Evolutionary conservation across 768 basidiomycete genomes (phyloP).

Genomic region (Russula olivacea): DNA sequence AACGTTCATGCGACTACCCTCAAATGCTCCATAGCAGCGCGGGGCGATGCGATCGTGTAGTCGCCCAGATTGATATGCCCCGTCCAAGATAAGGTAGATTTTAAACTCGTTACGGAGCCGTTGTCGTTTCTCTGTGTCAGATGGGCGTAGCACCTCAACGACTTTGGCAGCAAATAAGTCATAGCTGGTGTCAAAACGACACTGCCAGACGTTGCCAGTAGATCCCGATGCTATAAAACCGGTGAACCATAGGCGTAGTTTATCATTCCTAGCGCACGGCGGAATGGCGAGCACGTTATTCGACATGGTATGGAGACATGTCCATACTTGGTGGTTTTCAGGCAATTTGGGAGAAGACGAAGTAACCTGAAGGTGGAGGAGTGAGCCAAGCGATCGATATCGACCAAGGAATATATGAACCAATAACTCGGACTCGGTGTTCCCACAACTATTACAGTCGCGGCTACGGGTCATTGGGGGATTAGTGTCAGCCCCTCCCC

Average conservation of each 20-base stretch:
- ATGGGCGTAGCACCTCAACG: not conserved
- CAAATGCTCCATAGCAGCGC: not conserved
- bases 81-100: not conserved
- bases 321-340: not conserved
- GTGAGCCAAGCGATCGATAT: not conserved
- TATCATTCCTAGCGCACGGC: too few species aligned
- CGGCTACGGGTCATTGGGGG: slow-evolving; percentile 6
- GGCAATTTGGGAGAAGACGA: not conserved
- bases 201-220: slow-evolving; percentile 2
- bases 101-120: not conserved
- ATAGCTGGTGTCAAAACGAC: not conserved
- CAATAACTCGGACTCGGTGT: not conserved
- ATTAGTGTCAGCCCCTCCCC: not conserved
- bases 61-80: not conserved
- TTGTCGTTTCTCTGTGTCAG: not conserved
- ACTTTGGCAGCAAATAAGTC: not conserved
- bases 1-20: not conserved
- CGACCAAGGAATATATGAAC: not conserved
- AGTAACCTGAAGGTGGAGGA: not conserved
- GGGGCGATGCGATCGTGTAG: not conserved
- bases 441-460: not conserved
- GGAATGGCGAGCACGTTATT: not conserved
- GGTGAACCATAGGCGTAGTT: not conserved
- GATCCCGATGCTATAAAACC: not conserved
- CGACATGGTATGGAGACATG: not conserved